Conservation (phyloP, 345 rosid species). For the Capsella bursapastoris region DNA sequence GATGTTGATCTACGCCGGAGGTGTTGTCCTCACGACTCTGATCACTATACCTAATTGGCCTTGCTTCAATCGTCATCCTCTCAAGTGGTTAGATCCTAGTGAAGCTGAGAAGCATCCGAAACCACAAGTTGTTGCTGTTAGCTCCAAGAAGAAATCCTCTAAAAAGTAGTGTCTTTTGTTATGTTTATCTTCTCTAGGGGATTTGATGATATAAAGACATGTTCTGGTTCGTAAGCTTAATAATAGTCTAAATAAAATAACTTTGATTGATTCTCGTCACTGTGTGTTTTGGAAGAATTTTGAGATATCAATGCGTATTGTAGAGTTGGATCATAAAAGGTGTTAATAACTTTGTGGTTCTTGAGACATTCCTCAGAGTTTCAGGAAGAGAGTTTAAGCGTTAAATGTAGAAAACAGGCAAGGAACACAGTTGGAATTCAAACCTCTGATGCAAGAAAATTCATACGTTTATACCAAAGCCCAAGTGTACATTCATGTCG, state of each 20-base stretch:
- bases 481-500: not conserved
- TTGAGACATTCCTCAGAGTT: not conserved
- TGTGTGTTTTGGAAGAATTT: conserved; percentile 4
- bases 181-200: not conserved
- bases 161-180: conserved; percentile 53
- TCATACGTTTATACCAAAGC: not conserved
- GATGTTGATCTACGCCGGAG: conserved; percentile 77
- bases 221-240: conserved; percentile 1
- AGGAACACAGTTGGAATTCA: not conserved
- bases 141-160: conserved; percentile 63
- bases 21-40: conserved; percentile 70
- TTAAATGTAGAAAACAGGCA: not conserved
- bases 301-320: not conserved
- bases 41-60: conserved; percentile 92
- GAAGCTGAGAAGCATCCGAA: conserved; percentile 87
- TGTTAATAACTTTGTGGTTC: not conserved
- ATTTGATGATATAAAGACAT: not conserved
- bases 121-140: conserved; percentile 54
- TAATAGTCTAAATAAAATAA: conserved; percentile 1
- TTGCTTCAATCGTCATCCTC: conserved; percentile 78
- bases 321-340: not conserved
- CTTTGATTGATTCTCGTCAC: conserved; percentile 13
- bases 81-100: conserved; percentile 78
- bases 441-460: not conserved
- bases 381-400: not conserved